Evolutionary conservation across 352 stramenopile genomes (phyloP), one percentile per base, ranked within the genome.

Genomic region (Pythium rishiriense): DNA sequence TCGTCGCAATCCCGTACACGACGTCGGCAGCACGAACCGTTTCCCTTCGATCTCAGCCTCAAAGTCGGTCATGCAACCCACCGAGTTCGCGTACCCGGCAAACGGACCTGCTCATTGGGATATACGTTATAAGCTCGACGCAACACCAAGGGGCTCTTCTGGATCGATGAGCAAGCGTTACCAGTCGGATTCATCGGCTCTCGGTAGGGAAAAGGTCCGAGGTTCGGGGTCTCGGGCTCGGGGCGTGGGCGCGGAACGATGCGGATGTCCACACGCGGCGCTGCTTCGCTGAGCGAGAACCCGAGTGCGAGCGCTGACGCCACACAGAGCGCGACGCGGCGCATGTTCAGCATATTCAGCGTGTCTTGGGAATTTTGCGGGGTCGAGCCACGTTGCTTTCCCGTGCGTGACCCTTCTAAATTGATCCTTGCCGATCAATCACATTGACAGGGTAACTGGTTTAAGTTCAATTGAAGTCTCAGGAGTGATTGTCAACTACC

Each of bases 261-360:
- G 8, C 72, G 74, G 51, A 93, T 93, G n/a, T 76, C 66, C n/a
- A 89, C 73, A 51, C 76, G 88, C 22, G 75, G 79, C 2, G 72
- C 72, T 19, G 70, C 83, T 0, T 52, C 46, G 43, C 78, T 84
- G 24, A 75, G 25, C n/a, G 62, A 37, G n/a, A 49, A 8, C 12
- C 42, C 33, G 48, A 61, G 60, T 11, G 49, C 56, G 1, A 81
- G 49, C 47, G 66, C 62, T 22, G 79, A n/a, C 24, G 53, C 58
- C 42, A 51, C 42, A 28, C 17, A 58, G 24, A 26, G 41, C 54
- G 54, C 31, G 46, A 42, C n/a, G 10, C 42, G 42, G 12, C 14
- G 37, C 45, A 62, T 48, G 8, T 24, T 48, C 58, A 54, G 33
- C 33, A 39, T 39, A 9, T 1, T 14, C 11, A 17, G 12, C 35